phyloP scores from a whole-genome alignment of 1,284 basidiomycete genomes.

The Marasmius tenuissimus region DNA sequence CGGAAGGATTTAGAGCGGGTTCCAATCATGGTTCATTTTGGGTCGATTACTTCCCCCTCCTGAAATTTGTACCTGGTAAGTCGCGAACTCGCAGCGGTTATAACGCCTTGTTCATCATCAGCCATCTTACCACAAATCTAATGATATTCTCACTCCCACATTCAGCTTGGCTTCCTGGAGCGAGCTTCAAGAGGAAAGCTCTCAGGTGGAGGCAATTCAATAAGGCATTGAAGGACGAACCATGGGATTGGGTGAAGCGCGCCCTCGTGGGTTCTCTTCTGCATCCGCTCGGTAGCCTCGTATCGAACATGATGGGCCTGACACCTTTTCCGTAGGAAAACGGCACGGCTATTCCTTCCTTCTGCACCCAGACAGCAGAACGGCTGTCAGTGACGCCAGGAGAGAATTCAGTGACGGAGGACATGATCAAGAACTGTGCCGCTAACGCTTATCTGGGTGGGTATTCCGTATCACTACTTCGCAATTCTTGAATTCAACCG shows the following conservation, averaged over 20 bases:
- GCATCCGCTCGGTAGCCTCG: neutral
- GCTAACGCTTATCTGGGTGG: neutral
- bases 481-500: too few species aligned
- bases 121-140: neutral
- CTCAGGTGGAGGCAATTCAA: neutral
- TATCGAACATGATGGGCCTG: neutral
- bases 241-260: neutral
- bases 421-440: constrained; percentile 1
- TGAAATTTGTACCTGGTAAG: neutral
- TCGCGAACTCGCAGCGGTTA: neutral
- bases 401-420: neutral
- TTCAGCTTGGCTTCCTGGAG: neutral
- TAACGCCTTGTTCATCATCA: too few species aligned
- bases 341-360: neutral
- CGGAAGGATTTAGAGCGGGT: neutral
- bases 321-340: neutral
- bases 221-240: neutral
- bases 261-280: neutral
- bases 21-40: neutral
- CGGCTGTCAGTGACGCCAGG: neutral
- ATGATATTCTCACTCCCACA: neutral
- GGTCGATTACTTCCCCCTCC: neutral
- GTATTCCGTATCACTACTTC: neutral
- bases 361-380: neutral
- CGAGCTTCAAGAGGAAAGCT: neutral